Base-by-base conservation (phyloP, 2,329 filamentous ascomycete species). In the Penicillium sp. region DNA sequence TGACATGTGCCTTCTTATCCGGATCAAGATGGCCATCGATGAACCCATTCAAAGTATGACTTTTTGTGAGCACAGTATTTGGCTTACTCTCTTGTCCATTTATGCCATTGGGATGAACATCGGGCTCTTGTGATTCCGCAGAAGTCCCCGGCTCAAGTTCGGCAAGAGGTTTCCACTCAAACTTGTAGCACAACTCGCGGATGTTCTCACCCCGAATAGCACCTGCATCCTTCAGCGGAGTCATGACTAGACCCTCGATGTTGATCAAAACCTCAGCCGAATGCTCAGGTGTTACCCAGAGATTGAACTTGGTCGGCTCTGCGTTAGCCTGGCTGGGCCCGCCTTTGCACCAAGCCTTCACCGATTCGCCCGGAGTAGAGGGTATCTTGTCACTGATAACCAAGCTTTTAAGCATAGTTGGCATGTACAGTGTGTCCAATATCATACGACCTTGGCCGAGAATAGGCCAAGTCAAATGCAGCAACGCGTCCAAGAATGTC, bases 401-500 rank as follows among this genome's bases (percentile, higher is more conserved):
- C 40, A 75, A 56, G 35, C 68, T 64, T 51, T 71, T 73, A 40
- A 76, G 67, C 19, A 73, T 69, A 2, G 74, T 75, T 0, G 74
- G 73, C 61, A 76, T 71, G 65, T 75, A 76, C 28, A 76, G 67
- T 0, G 71, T 75, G 22, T 75, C 68, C 13, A 75, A 57, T 4
- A 65, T 61, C 60, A 68, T 68, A 7, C 64, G 64, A 16, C 71
- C 72, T 10, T 70, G 64, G 7, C 73, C 73, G 19, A 76, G 70
- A 48, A 76, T 71, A 1, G 74, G 73, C 73, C 73, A 76, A 22
- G 67, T 62, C 33, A 72, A 57, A 52, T 73, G 70, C 19, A 73
- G 49, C 46, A 65, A 69, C 45, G 55, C 73, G 61, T 85, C 83
- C 3, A 84, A 66, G 52, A 82, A 76, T 0, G 79, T 73, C 0